Evolutionary conservation across 2,329 filamentous ascomycete genomes (phyloP).

Genomic region (Ciborinia camelliae): DNA sequence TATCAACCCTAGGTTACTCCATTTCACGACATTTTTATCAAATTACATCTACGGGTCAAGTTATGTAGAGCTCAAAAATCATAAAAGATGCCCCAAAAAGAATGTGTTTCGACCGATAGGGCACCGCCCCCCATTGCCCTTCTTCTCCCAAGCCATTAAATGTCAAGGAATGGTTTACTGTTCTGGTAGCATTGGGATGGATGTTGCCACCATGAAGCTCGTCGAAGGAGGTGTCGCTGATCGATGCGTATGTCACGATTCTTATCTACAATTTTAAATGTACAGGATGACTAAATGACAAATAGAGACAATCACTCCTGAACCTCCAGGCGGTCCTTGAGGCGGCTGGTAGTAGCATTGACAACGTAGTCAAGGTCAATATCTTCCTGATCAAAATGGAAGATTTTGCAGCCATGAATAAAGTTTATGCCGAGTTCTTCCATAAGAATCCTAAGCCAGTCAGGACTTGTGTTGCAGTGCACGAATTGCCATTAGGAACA

Average conservation of each 20-base stretch:
- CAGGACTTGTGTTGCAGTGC: conserved; percentile 49
- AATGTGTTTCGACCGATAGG: conserved; percentile 25
- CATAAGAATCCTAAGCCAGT: conserved; percentile 46
- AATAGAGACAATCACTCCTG: conserved; percentile 51
- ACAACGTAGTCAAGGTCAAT: conserved; percentile 64
- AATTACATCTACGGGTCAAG: conserved; percentile 28
- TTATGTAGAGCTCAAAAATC: conserved; percentile 33
- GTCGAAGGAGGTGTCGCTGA: conserved; percentile 56
- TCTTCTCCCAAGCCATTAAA: conserved; percentile 59
- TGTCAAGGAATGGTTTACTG: conserved; percentile 68
- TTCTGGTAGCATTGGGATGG: conserved; percentile 59
- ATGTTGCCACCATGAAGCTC: conserved; percentile 52
- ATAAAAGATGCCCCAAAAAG: conserved; percentile 24
- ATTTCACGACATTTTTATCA: neutral
- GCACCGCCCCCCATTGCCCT: conserved; percentile 51
- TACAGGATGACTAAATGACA: neutral
- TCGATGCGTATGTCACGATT: conserved; percentile 44
- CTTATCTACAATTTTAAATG: neutral
- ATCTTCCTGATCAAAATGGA: conserved; percentile 64
- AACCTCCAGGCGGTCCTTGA: conserved; percentile 59
- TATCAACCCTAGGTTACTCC: no score
- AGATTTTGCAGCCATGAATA: conserved; percentile 58
- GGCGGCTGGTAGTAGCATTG: conserved; percentile 55
- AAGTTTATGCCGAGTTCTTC: conserved; percentile 52
- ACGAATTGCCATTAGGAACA: conserved; percentile 48